Conservation (phyloP, 2,329 filamentous ascomycete genomes). For the Colletotrichum sp. region DNA sequence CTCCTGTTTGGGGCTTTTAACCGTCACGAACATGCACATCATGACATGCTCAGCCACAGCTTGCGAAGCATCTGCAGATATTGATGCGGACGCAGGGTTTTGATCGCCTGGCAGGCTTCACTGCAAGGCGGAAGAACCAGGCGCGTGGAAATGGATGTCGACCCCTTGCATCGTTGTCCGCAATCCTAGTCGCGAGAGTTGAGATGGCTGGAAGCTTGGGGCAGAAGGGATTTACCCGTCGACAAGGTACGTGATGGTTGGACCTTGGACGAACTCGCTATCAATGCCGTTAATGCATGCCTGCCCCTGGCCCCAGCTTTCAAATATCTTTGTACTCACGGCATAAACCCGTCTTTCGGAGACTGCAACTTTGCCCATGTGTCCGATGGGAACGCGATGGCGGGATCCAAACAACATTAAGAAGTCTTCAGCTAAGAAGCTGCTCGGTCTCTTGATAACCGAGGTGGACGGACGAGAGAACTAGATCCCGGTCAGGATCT, state of each 20-base stretch:
- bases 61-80: neutral
- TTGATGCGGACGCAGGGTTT: neutral
- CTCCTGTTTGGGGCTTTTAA: constrained; percentile 11
- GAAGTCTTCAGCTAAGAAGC: neutral
- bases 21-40: neutral
- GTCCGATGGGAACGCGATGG: neutral
- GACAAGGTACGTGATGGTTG: neutral
- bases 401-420: neutral
- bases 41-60: neutral
- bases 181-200: neutral
- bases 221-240: neutral
- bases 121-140: neutral
- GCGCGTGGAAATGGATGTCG: neutral
- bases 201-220: constrained; percentile 10
- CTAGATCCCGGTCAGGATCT: neutral
- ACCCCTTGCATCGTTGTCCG: neutral
- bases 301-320: neutral
- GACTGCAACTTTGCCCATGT: neutral
- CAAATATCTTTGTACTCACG: neutral
- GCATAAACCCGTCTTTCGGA: neutral
- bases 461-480: neutral
- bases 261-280: constrained; percentile 10
- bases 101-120: neutral
- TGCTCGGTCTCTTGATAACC: neutral
- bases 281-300: neutral